Evolutionary conservation across 768 basidiomycete genomes (phyloP), one percentile per base, ranked within the genome.

Genomic region (Boletus barrowsii): DNA sequence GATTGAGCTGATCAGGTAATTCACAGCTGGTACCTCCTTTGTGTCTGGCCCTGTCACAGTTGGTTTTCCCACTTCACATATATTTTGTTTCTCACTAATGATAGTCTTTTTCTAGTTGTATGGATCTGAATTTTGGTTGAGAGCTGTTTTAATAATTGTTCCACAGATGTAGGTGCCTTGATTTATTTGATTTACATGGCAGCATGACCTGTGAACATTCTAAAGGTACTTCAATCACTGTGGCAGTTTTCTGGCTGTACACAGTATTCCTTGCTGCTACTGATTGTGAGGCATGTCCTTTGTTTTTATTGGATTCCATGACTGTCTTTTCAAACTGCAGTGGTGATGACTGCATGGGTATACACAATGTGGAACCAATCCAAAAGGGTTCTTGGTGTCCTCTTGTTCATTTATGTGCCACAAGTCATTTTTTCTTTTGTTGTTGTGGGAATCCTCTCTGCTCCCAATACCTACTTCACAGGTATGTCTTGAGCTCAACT

Each of bases 1-100:
- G 4, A 37, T 29, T 7, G 22, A 36, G 14, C 53, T 51, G 9
- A 51, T 24, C 11, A 29, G 29, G 10, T 8, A 22, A 40, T 24
- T 22, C 32, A 42, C 18, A 59, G 57, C 22, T 5, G 43, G 43
- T 8, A 58, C 8, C 13, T 33, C 30, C 7, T 59, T 53, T 18
- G 3, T 45, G 3, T 33, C 55, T 40, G 50, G 42, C 3, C 39
- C 55, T 5, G 3, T 41, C 0, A 40, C 20, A 13, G 57, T 57
- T 6, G 10, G 57, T 52, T 4, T 18, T 22, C 10, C 20, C 22
- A 1, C 8, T 36, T 17, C 8, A 18, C 20, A 33, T 10, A 29
- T 29, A 29, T 2, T 29, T 29, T 29, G 11, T 1, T 20, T 3
- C 5, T n/a, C 0, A 4, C 5, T 6, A 9, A 48, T 36, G 15